A percentile compares a stretch with the other conserved stretches of the same genome.
Conservation (phyloP, 1,284 basidiomycete genomes). For the Neolentinus lepideus region DNA sequence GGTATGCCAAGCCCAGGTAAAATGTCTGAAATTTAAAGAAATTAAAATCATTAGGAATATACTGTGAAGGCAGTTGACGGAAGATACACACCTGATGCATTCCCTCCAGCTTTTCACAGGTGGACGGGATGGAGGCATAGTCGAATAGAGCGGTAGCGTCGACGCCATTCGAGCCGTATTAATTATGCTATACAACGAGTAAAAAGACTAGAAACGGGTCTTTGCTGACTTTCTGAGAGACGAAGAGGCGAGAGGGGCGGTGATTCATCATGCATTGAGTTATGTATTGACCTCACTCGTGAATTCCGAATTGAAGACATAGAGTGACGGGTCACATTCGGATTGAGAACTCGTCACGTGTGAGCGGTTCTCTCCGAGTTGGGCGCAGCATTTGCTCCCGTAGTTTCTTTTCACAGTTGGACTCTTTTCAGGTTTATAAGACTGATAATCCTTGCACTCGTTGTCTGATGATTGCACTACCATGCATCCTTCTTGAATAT, state of each 20-base stretch:
- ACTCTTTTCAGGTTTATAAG: neutral
- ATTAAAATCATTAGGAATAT: no score
- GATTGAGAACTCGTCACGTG: neutral
- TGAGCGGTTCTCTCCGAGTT: neutral
- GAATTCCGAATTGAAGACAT: neutral
- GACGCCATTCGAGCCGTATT: neutral
- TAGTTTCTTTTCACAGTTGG: neutral
- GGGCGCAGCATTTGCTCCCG: neutral
- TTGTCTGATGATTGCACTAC: no score
- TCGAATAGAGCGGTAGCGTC: neutral
- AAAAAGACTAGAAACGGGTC: neutral
- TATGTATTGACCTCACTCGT: neutral
- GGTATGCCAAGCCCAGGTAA: conserved; percentile 30
- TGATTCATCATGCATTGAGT: neutral
- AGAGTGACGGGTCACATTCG: neutral
- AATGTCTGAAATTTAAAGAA: conserved; percentile 23
- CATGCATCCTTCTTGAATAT: no score
- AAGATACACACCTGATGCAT: conserved; percentile 9
- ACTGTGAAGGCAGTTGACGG: neutral
- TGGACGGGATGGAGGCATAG: neutral
- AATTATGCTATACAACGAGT: neutral
- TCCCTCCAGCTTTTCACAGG: conserved; percentile 4
- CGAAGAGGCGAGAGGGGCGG: neutral
- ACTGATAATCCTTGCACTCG: neutral
- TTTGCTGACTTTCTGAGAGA: neutral